Percentiles rank a stretch among this genome's conserved stretches.
Conservation (phyloP, 345 rosid genomes). For the Eucalyptus rudis region DNA sequence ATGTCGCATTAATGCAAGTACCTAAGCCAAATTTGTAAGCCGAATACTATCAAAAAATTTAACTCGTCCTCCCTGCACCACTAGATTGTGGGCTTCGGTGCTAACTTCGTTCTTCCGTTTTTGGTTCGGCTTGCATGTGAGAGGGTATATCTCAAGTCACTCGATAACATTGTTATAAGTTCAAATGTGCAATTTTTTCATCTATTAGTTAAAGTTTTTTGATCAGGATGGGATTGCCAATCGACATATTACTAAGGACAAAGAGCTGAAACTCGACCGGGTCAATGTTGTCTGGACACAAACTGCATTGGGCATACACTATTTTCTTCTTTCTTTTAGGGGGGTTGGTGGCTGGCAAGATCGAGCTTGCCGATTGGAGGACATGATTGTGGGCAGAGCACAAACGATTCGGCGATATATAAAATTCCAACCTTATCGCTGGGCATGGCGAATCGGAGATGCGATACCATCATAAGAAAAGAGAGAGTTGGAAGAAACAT, state of each 20-base stretch:
- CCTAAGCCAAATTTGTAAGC: neutral
- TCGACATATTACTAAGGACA: neutral
- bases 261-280: neutral
- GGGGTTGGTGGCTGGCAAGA: neutral
- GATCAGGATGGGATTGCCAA: neutral
- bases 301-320: neutral
- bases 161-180: neutral
- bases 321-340: neutral
- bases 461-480: neutral
- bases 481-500: neutral
- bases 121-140: neutral
- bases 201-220: neutral
- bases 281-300: neutral
- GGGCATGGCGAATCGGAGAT: neutral
- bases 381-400: neutral
- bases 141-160: neutral
- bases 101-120: neutral
- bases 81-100: accelerated
- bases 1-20: neutral
- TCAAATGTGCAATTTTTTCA: neutral
- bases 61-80: neutral
- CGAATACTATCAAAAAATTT: neutral
- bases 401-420: neutral
- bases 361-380: neutral
- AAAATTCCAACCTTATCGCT: neutral